Evolutionary conservation across 1,284 basidiomycete species (phyloP), one percentile per base, ranked within the genome.

Genomic region (Leccinum solheimii): DNA sequence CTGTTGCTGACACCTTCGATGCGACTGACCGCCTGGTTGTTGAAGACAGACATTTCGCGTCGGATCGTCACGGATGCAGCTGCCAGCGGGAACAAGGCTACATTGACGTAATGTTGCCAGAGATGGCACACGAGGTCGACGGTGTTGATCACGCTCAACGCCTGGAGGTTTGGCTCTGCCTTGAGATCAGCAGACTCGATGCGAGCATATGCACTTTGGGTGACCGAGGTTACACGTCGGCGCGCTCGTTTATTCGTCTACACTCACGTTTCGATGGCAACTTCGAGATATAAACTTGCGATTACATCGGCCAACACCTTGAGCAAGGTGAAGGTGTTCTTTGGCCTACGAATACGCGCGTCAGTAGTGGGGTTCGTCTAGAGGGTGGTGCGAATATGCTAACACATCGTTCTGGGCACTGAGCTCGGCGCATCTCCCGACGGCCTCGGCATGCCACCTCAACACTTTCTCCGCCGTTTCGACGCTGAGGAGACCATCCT

Each of bases 71-170:
- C 92, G 0, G 92, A 92, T 7, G 88, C 86, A 60, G 88, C 89
- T 0, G 95, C 90, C 5, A 99, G 82, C 0, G 97, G 97, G 10
- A 98, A 81, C 7, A 99, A 77, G 0, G 96, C 97, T 16, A 94
- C 93, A 53, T 91, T 91, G 67, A 95, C 87, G 76, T 99, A 99
- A 74, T 95, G 92, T 75, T 99, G 97, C 96, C 96, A 98, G 3
- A 99, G 83, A 72, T 97, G 92, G 69, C 92, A 93, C 62, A 97
- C 90, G 57, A 97, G 84, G 75, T 97, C 95, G n/a, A 91, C 86
- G 1, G 84, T 82, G 64, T 83, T 85, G 61, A 99, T 79, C 19
- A 92, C 84, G 0, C 77, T 72, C 2, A 98, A 76, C 2, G 84
- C 77, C 55, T 88, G 83, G n/a, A 98, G 78, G 67, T 84, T 91